phyloP scores from a whole-genome alignment of 208 protist species.

The Leishmania turanica region DNA sequence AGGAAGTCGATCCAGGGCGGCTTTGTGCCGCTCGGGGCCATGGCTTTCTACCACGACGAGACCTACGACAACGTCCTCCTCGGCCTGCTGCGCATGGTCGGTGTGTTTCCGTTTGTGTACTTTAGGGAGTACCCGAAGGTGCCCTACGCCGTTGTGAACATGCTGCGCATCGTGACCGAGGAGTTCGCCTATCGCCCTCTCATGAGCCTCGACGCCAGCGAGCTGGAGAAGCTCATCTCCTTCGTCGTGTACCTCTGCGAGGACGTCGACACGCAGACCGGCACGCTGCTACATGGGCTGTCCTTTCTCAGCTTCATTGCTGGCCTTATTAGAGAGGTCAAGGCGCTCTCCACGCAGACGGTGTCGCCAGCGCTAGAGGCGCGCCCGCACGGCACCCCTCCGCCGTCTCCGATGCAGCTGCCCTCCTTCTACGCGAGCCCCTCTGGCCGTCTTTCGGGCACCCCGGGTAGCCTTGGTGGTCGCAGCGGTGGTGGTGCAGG shows the following conservation, averaged over 20 bases:
- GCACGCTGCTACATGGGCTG: conserved; percentile 60
- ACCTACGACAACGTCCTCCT: conserved; percentile 77
- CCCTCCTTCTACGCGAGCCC: conserved; percentile 51
- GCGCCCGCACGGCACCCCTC: conserved; percentile 32
- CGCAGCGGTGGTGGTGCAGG: conserved; percentile 24
- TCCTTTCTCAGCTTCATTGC: conserved; percentile 82
- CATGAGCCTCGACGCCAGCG: conserved; percentile 49
- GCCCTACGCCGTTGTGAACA: conserved; percentile 49
- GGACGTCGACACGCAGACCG: conserved; percentile 60
- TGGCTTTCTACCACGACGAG: conserved; percentile 86
- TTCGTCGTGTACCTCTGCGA: conserved; percentile 68
- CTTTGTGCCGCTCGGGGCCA: conserved; percentile 83
- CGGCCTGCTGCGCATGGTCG: conserved; percentile 66
- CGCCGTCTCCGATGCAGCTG: conserved; percentile 55
- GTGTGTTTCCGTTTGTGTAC: conserved; percentile 53
- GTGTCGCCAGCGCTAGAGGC: conserved; percentile 22
- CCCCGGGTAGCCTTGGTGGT: conserved; percentile 31
- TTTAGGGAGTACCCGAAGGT: conserved; percentile 79
- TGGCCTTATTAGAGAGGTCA: conserved; percentile 70
- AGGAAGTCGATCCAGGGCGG: conserved; percentile 60
- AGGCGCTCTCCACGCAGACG: conserved; percentile 47
- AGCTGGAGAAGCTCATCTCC: conserved; percentile 62
- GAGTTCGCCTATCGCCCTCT: conserved; percentile 74
- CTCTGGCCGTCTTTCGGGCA: conserved; percentile 38
- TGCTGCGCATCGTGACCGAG: conserved; percentile 71